A percentile compares a stretch with the other conserved stretches of the same genome.
phyloP scores from a whole-genome alignment of 352 stramenopile genomes.

The Globisporangium radiosum region DNA sequence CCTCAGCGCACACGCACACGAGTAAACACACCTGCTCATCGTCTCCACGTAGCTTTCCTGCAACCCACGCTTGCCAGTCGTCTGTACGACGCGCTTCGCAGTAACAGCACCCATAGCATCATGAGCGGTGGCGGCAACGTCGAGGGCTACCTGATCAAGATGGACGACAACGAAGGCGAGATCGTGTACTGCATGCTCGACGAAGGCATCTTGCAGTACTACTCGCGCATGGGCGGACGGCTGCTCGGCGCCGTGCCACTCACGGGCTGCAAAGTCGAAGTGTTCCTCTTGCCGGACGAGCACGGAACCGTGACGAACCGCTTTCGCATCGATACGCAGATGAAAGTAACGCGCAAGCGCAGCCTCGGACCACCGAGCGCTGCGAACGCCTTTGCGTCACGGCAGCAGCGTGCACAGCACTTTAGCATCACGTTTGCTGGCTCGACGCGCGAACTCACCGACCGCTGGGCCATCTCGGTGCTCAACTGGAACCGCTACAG shows the following conservation, averaged over 20 bases:
- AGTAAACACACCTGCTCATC: too few species aligned
- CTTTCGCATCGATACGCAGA: conserved; percentile 56
- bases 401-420: conserved; percentile 15
- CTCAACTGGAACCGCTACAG: conserved; percentile 85
- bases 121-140: conserved; percentile 62
- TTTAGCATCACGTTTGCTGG: conserved; percentile 37
- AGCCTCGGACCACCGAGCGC: conserved; percentile 12
- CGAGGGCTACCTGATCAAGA: conserved; percentile 77
- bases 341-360: conserved; percentile 20
- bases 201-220: conserved; percentile 76
- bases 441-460: conserved; percentile 43
- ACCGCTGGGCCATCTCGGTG: conserved; percentile 70
- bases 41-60: too few species aligned
- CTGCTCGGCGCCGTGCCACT: conserved; percentile 57
- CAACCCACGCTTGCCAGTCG: too few species aligned
- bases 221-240: conserved; percentile 59
- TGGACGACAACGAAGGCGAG: conserved; percentile 44
- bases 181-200: conserved; percentile 84
- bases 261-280: conserved; percentile 69
- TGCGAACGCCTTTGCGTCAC: conserved; percentile 15
- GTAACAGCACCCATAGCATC: neutral
- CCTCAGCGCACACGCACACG: too few species aligned
- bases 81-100: too few species aligned
- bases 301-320: conserved; percentile 34
- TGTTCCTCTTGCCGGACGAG: conserved; percentile 59